Base-by-base conservation (phyloP, 139 green algal species). In the Chara braunii region DNA sequence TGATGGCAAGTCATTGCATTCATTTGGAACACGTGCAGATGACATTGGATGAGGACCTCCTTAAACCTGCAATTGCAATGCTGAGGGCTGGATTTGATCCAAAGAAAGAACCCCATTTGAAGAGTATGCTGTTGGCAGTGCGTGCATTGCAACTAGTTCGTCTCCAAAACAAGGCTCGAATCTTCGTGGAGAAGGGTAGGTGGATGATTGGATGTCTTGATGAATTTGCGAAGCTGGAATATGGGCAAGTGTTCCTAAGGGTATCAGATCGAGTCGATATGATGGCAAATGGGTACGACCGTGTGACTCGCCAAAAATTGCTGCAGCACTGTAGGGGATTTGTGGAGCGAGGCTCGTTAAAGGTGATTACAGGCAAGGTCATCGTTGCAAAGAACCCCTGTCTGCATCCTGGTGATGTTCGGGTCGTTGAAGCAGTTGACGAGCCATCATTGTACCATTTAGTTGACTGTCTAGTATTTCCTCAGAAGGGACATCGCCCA, bases 361-460 rank as follows among this genome's bases (percentile, higher is more conserved):
- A 7, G 8, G 59, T 68, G 59, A 18, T 68, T 1, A 7, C 2
- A 1, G 72, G 72, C 9, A n/a, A 11, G 0, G 60, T 78, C 9
- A n/a, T 83, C 3, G 45, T 83, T 6, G 65, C 54, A 53, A 81
- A 78, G 54, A 66, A 73, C 37, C 77, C 77, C 14, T 80, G 72
- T 35, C 60, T 75, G 14, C 77, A 83, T 54, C 69, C 54, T 5
- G 77, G 77, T 3, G 77, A 83, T 34, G 30, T 77, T 23, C 48
- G 57, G 7, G 2, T 72, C 9, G 58, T 81, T 32, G 31, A 56
- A 9, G 74, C 74, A n/a, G 68, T 73, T 30, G 67, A 81, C 24
- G 3, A 32, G 36, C 64, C 62, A 1, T 14, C 31, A 18, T 56
- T 79, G 45, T 56, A 32, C 11, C 52, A 79, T 45, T 43, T 81